Conservation (phyloP, 768 basidiomycete species). For the Paxillus rubicundulus region DNA sequence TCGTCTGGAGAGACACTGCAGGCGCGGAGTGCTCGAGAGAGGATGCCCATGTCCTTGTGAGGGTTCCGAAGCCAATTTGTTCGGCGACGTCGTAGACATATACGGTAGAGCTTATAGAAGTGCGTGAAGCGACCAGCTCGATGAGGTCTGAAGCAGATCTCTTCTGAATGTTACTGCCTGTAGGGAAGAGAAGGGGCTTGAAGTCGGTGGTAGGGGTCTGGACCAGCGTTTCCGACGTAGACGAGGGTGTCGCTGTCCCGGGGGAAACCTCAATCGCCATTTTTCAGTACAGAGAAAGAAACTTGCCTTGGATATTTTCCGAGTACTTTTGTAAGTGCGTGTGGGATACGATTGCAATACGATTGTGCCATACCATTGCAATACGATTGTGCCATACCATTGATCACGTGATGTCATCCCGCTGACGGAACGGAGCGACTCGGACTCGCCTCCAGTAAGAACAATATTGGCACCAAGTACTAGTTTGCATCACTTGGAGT, state of each 20-base stretch:
- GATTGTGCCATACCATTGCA: conserved; percentile 34
- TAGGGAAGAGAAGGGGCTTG: conserved; percentile 15
- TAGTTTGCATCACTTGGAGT: neutral
- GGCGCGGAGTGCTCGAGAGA: conserved; percentile 43
- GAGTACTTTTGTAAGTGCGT: conserved; percentile 3
- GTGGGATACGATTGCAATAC: conserved; percentile 31
- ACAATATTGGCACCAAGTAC: neutral
- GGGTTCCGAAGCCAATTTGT: conserved; percentile 75
- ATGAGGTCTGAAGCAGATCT: conserved; percentile 58
- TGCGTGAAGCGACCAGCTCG: conserved; percentile 64
- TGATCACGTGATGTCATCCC: conserved; percentile 27
- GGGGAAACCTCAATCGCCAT: conserved; percentile 27
- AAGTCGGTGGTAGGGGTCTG: conserved; percentile 29
- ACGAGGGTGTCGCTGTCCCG: conserved; percentile 27
- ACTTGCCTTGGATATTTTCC: neutral
- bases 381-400: conserved; percentile 32
- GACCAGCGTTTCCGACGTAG: conserved; percentile 35
- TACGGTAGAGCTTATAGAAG: conserved; percentile 57
- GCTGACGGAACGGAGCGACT: neutral
- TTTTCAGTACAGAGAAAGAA: neutral
- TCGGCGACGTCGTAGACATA: conserved; percentile 84
- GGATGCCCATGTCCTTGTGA: conserved; percentile 65
- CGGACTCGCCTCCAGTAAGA: neutral
- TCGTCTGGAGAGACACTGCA: conserved; percentile 72
- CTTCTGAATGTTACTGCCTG: conserved; percentile 6